phyloP scores from a whole-genome alignment of 2,329 filamentous ascomycete genomes.

The Neoascochyta sp. region DNA sequence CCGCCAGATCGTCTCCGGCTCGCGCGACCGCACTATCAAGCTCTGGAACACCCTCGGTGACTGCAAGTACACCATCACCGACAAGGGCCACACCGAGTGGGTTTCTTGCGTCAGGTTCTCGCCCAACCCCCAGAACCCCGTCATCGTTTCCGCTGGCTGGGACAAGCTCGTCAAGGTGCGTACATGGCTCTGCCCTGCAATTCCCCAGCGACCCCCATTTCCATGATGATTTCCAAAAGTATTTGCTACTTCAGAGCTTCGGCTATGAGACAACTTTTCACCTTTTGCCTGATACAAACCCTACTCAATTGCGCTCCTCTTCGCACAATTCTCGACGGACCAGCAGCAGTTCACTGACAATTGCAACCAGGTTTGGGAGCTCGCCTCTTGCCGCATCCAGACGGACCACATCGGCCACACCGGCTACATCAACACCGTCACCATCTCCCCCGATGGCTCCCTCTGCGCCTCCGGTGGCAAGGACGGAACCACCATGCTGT shows the following conservation, averaged over 20 bases:
- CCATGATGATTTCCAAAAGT: slow-evolving; percentile 13
- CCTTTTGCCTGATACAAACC: slow-evolving; percentile 61
- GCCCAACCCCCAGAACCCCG: slow-evolving; percentile 99
- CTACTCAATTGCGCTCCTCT: slow-evolving; percentile 11
- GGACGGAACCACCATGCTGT: slow-evolving; percentile 99
- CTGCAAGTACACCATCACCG: slow-evolving; percentile 99
- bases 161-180: slow-evolving; percentile 99
- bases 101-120: slow-evolving; percentile 99
- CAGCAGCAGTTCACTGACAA: slow-evolving; percentile 2
- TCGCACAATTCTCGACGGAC: slow-evolving; percentile 1
- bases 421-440: slow-evolving; percentile 99
- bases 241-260: slow-evolving; percentile 37
- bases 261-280: slow-evolving; percentile 12
- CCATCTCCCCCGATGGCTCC: slow-evolving; percentile 98
- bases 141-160: slow-evolving; percentile 98
- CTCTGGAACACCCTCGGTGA: slow-evolving; percentile 99
- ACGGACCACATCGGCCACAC: slow-evolving; percentile 99
- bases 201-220: slow-evolving; percentile 96
- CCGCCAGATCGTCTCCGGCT: slow-evolving; percentile 98
- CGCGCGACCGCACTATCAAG: slow-evolving; percentile 98
- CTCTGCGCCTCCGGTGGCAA: slow-evolving; percentile 99
- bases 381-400: slow-evolving; percentile 98
- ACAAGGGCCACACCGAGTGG: slow-evolving; percentile 99
- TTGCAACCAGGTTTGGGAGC: slow-evolving; percentile 86
- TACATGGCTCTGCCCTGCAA: slow-evolving; percentile 64